Evolutionary conservation across 805 yeast species (phyloP).

Genomic region (Candida xyloterini): DNA sequence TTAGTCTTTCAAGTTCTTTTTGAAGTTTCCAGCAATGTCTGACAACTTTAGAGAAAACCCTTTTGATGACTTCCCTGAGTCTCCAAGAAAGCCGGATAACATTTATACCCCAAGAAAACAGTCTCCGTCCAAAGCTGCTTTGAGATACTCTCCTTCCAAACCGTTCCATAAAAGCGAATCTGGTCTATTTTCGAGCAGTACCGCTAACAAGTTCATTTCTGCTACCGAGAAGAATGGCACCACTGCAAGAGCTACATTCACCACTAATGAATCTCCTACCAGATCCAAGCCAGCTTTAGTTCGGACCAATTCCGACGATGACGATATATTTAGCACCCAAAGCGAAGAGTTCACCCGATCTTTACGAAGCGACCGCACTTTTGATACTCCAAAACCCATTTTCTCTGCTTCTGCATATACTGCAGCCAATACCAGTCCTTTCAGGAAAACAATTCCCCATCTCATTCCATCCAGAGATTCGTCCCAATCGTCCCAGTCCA

Average conservation of each 20-base stretch:
- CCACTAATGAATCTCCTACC: conserved; percentile 69
- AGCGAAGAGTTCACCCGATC: conserved; percentile 36
- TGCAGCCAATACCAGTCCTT: conserved; percentile 45
- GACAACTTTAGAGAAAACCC: conserved; percentile 30
- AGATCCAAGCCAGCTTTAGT: conserved; percentile 52
- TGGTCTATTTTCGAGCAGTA: conserved; percentile 31
- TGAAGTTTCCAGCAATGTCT: conserved; percentile 15
- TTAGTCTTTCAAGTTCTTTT: conserved; percentile 1
- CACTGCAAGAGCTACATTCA: conserved; percentile 64
- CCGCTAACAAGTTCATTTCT: conserved; percentile 37
- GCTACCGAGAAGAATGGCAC: conserved; percentile 40
- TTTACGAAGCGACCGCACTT: conserved; percentile 32
- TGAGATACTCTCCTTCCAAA: conserved; percentile 44
- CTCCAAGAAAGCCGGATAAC: conserved; percentile 33
- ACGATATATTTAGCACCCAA: conserved; percentile 23
- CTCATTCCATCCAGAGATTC: conserved; percentile 26
- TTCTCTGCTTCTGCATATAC: conserved; percentile 62
- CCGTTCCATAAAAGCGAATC: conserved; percentile 34
- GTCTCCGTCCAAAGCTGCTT: conserved; percentile 37
- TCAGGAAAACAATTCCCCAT: conserved; percentile 21
- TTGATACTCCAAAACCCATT: conserved; percentile 65
- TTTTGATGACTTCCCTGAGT: conserved; percentile 23
- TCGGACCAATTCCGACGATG: conserved; percentile 37
- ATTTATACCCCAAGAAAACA: conserved; percentile 28
- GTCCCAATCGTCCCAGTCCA: conserved; percentile 23